Evolutionary conservation across 2,329 filamentous ascomycete species (phyloP).

Genomic region (Neonectria punicea): DNA sequence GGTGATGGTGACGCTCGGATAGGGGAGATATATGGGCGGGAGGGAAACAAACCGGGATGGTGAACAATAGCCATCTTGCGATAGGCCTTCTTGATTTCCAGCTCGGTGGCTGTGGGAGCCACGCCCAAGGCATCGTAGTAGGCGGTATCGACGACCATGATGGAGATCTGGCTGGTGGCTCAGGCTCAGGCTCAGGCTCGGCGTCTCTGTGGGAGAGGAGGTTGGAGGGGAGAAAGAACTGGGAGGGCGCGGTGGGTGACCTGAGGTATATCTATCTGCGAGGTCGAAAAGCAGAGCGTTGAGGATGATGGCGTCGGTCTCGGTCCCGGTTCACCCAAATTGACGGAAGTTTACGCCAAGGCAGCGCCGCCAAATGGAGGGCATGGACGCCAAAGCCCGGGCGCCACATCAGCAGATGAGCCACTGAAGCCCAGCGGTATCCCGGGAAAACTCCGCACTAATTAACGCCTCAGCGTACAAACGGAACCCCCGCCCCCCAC

Average conservation of each 20-base stretch:
- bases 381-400: background rate
- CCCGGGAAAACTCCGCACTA: background rate
- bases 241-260: constrained; percentile 10
- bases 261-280: constrained; percentile 17
- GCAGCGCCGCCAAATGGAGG: background rate
- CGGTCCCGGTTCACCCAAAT: constrained; percentile 15
- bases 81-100: constrained; percentile 98
- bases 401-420: constrained; percentile 18
- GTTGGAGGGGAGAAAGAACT: constrained; percentile 3
- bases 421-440: constrained; percentile 20
- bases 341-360: constrained; percentile 2
- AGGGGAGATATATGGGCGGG: background rate
- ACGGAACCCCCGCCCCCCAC: constrained; percentile 6
- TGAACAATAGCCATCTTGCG: constrained; percentile 93
- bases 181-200: constrained; percentile 6
- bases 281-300: constrained; percentile 30
- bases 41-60: constrained; percentile 74
- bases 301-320: constrained; percentile 41
- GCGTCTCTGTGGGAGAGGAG: constrained; percentile 10
- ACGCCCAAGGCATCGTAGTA: constrained; percentile 93
- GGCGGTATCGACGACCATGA: constrained; percentile 87
- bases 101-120: constrained; percentile 82
- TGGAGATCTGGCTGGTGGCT: constrained; percentile 38
- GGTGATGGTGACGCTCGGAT: no score
- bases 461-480: background rate